Evolutionary conservation across 106 monocot species (phyloP).

Genomic region (Dendrobium huoshanense): DNA sequence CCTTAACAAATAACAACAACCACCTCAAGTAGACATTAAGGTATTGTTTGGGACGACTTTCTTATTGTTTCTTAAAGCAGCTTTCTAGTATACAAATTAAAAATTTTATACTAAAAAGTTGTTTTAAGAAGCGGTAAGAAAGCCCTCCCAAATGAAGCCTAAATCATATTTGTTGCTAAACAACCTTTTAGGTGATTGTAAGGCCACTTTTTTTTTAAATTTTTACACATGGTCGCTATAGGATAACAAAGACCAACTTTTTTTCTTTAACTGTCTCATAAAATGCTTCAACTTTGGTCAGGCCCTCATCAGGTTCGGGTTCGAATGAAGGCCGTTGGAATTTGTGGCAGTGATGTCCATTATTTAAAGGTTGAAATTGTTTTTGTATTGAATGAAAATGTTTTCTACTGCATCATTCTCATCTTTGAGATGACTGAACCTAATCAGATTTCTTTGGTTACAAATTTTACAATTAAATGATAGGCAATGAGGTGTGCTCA

Average conservation of each 20-base stretch:
- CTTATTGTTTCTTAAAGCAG: too few relatives aligned
- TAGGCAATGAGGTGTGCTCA: conserved; percentile 76
- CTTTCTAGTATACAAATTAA: too few relatives aligned
- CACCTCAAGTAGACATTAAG: too few relatives aligned
- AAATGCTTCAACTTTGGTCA: conserved; percentile 12
- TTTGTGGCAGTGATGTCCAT: conserved; percentile 97
- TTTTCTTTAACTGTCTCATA: neutral
- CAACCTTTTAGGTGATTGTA: too few relatives aligned
- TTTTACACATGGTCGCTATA: neutral
- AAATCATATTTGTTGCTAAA: too few relatives aligned
- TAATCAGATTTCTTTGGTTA: neutral
- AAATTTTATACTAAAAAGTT: too few relatives aligned
- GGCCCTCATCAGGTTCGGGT: conserved; percentile 78
- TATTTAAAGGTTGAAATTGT: conserved; percentile 68
- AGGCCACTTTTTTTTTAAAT: neutral
- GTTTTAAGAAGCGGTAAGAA: too few relatives aligned
- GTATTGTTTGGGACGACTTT: too few relatives aligned
- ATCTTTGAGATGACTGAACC: neutral
- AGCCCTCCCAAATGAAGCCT: too few relatives aligned
- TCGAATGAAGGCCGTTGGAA: conserved; percentile 96
- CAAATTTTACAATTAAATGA: neutral
- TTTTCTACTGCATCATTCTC: neutral
- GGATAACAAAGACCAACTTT: neutral
- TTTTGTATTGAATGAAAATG: neutral
- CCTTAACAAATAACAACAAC: too few relatives aligned